Evolutionary conservation across 1,139 yeast species (phyloP).

Genomic region (Ogataea hybrid): DNA sequence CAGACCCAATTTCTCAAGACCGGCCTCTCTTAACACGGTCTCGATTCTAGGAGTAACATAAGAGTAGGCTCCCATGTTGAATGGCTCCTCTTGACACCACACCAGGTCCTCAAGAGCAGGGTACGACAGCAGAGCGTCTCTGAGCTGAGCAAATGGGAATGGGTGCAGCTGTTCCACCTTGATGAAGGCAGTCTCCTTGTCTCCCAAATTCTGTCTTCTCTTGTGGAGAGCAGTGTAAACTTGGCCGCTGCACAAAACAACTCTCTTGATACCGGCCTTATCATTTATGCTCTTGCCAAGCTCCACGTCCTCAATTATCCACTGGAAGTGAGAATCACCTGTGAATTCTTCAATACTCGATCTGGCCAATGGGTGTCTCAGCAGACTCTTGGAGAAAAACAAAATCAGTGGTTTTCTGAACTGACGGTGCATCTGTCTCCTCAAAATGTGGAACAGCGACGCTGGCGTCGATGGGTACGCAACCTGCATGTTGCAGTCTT

Average conservation of each 20-base stretch:
- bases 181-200: conserved; percentile 83
- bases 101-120: conserved; percentile 85
- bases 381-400: conserved; percentile 88
- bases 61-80: conserved; percentile 92
- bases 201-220: conserved; percentile 74
- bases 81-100: conserved; percentile 99
- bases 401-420: conserved; percentile 93
- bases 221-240: conserved; percentile 90
- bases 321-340: conserved; percentile 88
- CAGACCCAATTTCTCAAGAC: conserved; percentile 50
- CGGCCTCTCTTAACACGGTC: conserved; percentile 74
- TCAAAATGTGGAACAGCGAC: conserved; percentile 90
- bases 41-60: conserved; percentile 78
- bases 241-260: conserved; percentile 88
- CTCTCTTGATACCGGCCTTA: conserved; percentile 84
- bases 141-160: conserved; percentile 95
- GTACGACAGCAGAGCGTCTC: conserved; percentile 77
- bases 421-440: conserved; percentile 99
- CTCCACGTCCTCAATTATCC: conserved; percentile 92
- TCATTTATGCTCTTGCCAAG: conserved; percentile 71
- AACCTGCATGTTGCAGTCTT: conserved; percentile 97
- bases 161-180: conserved; percentile 96
- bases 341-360: conserved; percentile 81
- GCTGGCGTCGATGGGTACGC: conserved; percentile 99
- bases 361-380: conserved; percentile 98